Base-by-base conservation (phyloP, 2,329 filamentous ascomycete species). In the Chalaropsis thielavioides region DNA sequence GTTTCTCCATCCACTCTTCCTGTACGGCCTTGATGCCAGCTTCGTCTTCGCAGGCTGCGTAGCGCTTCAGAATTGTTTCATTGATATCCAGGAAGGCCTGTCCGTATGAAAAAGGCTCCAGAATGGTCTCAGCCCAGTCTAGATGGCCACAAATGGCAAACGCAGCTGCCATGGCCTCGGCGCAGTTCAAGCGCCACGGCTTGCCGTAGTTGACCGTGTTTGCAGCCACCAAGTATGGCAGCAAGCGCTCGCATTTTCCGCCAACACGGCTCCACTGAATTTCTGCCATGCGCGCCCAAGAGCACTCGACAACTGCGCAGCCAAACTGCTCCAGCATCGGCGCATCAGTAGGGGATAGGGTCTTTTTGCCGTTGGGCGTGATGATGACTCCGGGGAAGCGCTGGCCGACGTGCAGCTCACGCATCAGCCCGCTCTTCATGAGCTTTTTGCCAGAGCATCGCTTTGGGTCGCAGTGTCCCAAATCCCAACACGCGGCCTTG, bases 131-230 rank as follows among this genome's bases (percentile, higher is more conserved):
- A 0, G 94, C 92, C 94, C 94, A 99, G 62, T 96, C 92, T 6
- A 82, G 74, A 71, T 94, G 90, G 3, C 94, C 90, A 71, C 92
- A 97, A 69, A 99, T 99, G 71, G 83, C 89, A 72, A 95, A 99
- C 24, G 89, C 90, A 2, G 94, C 92, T 0, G 91, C 94, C 59
- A 99, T 79, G 3, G 94, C 94, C 78, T 99, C 94, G 38, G 91
- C 94, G 71, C 94, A 99, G 75, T 99, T 99, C 68, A 99, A 75
- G 64, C 92, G 81, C 89, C 92, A 96, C 4, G 94, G 94, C 72
- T 90, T 89, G 67, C 94, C 94, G 76, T 99, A 99, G 77, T 99
- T 99, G 72, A 96, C 94, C 0, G 89, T 88, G 74, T 99, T 99
- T 60, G 94, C 94, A 5, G 94, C 94, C 61, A 99, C 92, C 7